These are phyloP conservation scores for Aspergillus brasiliensis DNA, from an alignment of 2,329 filamentous ascomycete genomes.

Conservation along the genomic window DNA sequence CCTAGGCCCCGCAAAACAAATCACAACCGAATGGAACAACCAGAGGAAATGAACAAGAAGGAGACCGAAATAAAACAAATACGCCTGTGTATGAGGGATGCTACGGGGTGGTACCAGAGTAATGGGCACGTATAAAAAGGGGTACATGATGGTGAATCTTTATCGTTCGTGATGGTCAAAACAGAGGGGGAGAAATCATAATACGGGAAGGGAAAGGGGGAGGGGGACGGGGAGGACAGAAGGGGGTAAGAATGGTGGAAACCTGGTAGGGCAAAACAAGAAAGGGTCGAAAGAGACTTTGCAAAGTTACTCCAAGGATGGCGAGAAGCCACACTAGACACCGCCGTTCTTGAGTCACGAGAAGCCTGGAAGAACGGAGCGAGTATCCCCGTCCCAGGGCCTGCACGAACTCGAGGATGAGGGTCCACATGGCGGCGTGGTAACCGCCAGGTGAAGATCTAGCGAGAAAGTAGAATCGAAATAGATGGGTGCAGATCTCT, in stretches of 20 bases:
- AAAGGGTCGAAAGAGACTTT: conserved; percentile 8
- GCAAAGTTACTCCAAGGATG: conserved; percentile 1
- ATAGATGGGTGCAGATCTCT: conserved; percentile 16
- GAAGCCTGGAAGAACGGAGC: conserved; percentile 5
- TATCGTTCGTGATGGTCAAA: conserved; percentile 43
- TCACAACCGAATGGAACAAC: conserved; percentile 14
- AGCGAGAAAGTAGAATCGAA: conserved; percentile 17
- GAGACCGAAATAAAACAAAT: conserved; percentile 27
- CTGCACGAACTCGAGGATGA: conserved; percentile 14
- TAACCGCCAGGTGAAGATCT: conserved; percentile 15
- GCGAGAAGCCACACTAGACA: neutral
- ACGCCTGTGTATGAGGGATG: conserved; percentile 46
- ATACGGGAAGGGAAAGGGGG: conserved; percentile 15
- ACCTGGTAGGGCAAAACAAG: conserved; percentile 20
- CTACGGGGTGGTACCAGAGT: conserved; percentile 29
- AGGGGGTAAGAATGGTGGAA: neutral
- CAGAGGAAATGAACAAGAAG: conserved; percentile 16
- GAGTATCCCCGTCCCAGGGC: conserved; percentile 5
- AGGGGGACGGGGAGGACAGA: conserved; percentile 13
- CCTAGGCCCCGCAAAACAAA: conserved; percentile 5
- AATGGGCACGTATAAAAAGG: conserved; percentile 28
- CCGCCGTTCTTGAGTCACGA: neutral
- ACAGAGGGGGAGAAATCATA: conserved; percentile 29
- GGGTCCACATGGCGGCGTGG: neutral
- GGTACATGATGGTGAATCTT: conserved; percentile 54